Conservation (phyloP, 2,329 filamentous ascomycete genomes). For the Saccharata proteae region DNA sequence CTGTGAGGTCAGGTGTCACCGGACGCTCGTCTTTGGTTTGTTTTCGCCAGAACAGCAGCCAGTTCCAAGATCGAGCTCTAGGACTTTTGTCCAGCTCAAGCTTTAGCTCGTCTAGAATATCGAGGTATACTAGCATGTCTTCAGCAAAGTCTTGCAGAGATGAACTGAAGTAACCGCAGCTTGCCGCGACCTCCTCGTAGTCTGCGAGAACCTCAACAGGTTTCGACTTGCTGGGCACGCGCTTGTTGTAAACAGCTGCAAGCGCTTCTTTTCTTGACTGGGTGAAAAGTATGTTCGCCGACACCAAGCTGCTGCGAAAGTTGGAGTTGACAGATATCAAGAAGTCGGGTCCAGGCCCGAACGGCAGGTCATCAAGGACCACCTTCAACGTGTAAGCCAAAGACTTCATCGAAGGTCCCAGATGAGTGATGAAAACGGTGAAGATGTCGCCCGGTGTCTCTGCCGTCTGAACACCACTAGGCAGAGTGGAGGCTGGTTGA, state of each 20-base stretch:
- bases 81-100: conserved; percentile 51
- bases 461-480: conserved; percentile 17
- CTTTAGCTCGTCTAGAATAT: conserved; percentile 77
- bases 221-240: conserved; percentile 56
- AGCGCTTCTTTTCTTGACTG: conserved; percentile 64
- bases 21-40: conserved; percentile 9
- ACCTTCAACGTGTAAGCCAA: conserved; percentile 83
- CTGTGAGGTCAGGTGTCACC: conserved; percentile 16
- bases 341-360: conserved; percentile 54
- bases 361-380: conserved; percentile 78
- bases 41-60: conserved; percentile 65
- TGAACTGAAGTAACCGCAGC: conserved; percentile 92
- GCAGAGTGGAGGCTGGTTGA: conserved; percentile 4
- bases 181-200: conserved; percentile 94
- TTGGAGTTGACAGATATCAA: conserved; percentile 65
- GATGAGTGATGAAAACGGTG: conserved; percentile 71
- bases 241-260: conserved; percentile 65
- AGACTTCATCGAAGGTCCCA: conserved; percentile 93
- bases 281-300: conserved; percentile 71
- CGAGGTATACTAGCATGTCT: conserved; percentile 72
- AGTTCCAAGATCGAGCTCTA: conserved; percentile 61
- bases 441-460: conserved; percentile 71
- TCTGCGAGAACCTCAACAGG: conserved; percentile 75
- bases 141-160: conserved; percentile 83
- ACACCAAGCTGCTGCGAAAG: conserved; percentile 65